Conservation (phyloP, 345 rosid species). For the Garcia nutans region DNA sequence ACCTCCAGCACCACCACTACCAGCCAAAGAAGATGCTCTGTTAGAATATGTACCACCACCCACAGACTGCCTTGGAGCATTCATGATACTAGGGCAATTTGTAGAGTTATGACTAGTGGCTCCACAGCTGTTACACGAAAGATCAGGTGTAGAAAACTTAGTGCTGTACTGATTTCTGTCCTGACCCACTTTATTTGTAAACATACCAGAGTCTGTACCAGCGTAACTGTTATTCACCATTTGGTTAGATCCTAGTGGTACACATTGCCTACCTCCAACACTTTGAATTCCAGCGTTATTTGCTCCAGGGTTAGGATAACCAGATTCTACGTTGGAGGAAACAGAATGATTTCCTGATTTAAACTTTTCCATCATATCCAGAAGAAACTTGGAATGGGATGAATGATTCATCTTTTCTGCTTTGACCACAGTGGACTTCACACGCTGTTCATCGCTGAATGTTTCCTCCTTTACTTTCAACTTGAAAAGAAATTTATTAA, state of each 20-base stretch:
- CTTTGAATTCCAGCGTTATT: constrained; percentile 29
- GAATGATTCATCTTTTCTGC: constrained; percentile 64
- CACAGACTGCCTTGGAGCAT: constrained; percentile 42
- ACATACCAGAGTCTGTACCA: constrained; percentile 33
- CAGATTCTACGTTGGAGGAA: constrained; percentile 32
- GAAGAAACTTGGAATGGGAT: constrained; percentile 58
- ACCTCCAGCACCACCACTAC: constrained; percentile 26
- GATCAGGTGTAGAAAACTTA: constrained; percentile 25
- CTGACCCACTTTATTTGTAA: constrained; percentile 46
- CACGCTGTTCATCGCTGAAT: constrained; percentile 81
- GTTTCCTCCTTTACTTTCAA: constrained; percentile 91
- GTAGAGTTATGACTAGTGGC: constrained; percentile 54
- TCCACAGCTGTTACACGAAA: constrained; percentile 59
- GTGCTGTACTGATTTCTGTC: constrained; percentile 44
- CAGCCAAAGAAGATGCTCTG: constrained; percentile 33
- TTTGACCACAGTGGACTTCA: constrained; percentile 75
- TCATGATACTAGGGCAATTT: constrained; percentile 74
- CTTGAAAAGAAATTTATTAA: constrained; percentile 67
- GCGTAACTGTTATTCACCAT: constrained; percentile 18
- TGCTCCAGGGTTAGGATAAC: constrained; percentile 27
- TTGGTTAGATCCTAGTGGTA: constrained; percentile 24
- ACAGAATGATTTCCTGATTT: constrained; percentile 38
- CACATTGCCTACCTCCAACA: constrained; percentile 35
- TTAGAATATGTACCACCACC: constrained; percentile 37
- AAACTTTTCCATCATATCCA: constrained; percentile 57